A percentile compares a stretch with the other conserved stretches of the same genome.
phyloP scores from a whole-genome alignment of 306 rosid species.

The Castanea crenata region DNA sequence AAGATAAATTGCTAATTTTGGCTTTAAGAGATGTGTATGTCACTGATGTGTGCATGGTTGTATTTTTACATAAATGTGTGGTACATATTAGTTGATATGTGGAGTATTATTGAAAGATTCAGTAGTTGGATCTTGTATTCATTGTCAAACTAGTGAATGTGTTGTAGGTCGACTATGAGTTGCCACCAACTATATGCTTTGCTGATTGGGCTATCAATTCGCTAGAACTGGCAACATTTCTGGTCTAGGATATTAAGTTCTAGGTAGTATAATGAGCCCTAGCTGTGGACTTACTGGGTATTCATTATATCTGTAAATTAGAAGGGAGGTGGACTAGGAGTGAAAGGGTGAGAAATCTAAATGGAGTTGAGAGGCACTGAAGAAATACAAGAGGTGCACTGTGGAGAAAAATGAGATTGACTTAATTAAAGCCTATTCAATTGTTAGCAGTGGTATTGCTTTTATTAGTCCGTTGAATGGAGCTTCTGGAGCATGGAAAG shows the following conservation, averaged over 20 bases:
- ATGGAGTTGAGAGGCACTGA: neutral
- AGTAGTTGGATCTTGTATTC: neutral
- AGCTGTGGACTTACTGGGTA: neutral
- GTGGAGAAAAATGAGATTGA: neutral
- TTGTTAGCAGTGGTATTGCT: neutral
- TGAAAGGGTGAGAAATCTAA: neutral
- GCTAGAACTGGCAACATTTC: neutral
- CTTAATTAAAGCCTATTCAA: neutral
- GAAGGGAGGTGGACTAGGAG: neutral
- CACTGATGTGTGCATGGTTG: neutral
- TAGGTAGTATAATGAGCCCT: neutral
- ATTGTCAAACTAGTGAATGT: neutral
- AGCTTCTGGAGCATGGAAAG: neutral
- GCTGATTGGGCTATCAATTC: neutral
- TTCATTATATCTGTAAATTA: neutral
- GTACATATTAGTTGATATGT: neutral
- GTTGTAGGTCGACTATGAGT: neutral
- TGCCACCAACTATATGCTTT: neutral
- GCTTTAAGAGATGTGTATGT: neutral
- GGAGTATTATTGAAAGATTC: neutral
- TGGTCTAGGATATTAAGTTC: neutral
- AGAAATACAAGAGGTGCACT: neutral
- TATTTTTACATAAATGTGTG: neutral
- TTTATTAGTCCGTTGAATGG: neutral
- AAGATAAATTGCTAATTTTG: neutral